phyloP scores from a whole-genome alignment of 768 basidiomycete genomes.

The Mrakia gelida region DNA sequence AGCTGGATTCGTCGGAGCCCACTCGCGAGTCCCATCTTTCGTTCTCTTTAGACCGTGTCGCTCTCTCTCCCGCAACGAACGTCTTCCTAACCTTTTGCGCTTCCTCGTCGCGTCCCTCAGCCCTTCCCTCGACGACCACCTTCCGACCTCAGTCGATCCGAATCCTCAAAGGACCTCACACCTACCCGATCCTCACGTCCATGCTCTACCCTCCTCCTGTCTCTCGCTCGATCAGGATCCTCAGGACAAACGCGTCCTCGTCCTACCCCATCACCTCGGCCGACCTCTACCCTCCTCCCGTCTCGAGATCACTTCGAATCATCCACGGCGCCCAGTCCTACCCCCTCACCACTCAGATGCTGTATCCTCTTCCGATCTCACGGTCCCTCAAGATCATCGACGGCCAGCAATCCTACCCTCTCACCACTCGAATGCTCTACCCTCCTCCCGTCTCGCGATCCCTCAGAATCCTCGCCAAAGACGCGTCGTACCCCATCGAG shows the following conservation, averaged over 20 bases:
- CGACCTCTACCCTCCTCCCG: neutral
- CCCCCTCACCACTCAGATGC: neutral
- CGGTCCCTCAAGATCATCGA: neutral
- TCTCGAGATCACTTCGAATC: neutral
- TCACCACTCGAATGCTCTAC: slow-evolving; percentile 3
- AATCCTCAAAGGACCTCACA: no score
- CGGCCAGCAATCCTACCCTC: neutral
- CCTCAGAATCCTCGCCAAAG: neutral
- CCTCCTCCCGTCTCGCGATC: neutral
- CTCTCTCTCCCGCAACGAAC: no score
- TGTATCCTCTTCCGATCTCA: neutral
- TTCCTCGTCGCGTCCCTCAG: neutral
- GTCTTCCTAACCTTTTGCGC: neutral
- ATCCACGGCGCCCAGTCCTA: neutral
- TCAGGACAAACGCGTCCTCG: neutral
- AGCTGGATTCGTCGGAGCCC: neutral
- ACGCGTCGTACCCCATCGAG: neutral
- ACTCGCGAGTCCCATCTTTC: neutral
- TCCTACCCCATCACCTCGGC: neutral
- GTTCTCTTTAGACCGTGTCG: no score
- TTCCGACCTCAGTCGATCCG: no score
- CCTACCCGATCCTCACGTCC: no score
- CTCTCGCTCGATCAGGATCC: neutral
- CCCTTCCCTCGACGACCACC: neutral
- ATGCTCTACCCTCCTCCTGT: neutral